Base-by-base conservation (phyloP, 371 early-diverging fungal species). In the Mucor indicus region DNA sequence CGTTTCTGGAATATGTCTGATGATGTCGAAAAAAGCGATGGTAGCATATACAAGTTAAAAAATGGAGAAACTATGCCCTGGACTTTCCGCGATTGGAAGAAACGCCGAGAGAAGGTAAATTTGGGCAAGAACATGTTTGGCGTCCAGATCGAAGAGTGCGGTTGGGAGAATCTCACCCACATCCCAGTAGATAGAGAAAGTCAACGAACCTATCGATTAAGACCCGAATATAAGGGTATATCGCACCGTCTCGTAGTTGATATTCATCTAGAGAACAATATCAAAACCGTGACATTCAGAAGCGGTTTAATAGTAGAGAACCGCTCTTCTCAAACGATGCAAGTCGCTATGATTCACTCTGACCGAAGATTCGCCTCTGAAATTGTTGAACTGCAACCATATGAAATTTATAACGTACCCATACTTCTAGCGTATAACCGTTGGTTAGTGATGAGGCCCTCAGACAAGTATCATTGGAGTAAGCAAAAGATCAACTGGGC, bases 51-150 rank as follows among this genome's bases (percentile, higher is more conserved):
- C 9, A 44, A 64, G 23, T 48, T 89, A 2, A 47, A 62, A 16
- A 72, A 86, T 45, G 79, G 82, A 12, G 63, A 75, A 22, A 82
- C 83, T 8, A 57, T 81, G 7, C 76, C 85, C 4, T 93, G 90
- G 91, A 79, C 81, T 1, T 93, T 93, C 38, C 83, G 90, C 15
- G 88, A 92, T 58, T 93, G 91, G 91, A 77, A 86, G 27, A 75
- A 73, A 12, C 79, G 85, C 51, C 75, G 90, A 43, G 87, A 89
- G 57, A 54, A 44, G 11, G 55, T 45, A 19, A 59, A 55, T 13
- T 22, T 70, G 21, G 60, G 68, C 38, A 59, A 71, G 67, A 85
- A 89, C 48, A 59, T 75, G 36, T 49, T 93, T 15, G 89, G 86
- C 6, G 50, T 91, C 2, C 84, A 87, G 55, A 67, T 91, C 15